Evolutionary conservation across 108 stramenopile species (phyloP), one percentile per base, ranked within the genome.

Genomic region (Heterococcus sp.): DNA sequence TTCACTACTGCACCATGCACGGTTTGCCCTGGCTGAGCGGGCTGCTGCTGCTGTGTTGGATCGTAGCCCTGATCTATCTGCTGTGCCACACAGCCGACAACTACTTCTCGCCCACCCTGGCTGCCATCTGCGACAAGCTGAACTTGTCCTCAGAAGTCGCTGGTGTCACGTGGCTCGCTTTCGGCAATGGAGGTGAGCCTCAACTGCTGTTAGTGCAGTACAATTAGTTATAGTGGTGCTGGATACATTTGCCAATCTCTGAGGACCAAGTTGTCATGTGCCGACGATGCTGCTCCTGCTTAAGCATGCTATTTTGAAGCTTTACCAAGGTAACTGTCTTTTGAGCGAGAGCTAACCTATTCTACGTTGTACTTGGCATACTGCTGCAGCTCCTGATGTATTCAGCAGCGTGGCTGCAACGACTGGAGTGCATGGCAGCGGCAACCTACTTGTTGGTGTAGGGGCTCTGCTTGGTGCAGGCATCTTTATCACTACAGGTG

Each of bases 101-200:
- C 71, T 98, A 92, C 86, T 98, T 98, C 75, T 88, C 87, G 3
- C 96, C 96, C 2, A 86, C 90, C 30, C 83, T 98, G 63, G 95
- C 94, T 85, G 92, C 91, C 92, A 94, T 98, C 70, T 90, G 88
- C 34, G 84, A 85, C 65, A 70, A 93, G 74, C 65, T 95, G 73
- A 91, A 94, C 3, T 76, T 98, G 33, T 92, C 96, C 2, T 95
- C 95, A 0, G 92, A 95, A 4, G 94, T 98, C 78, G 95, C 96
- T 1, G 97, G 97, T 0, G 97, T 98, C 32, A 93, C 95, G 0
- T 82, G 97, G 8, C 85, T 98, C 72, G 96, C 97, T 2, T 81
- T 98, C 66, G 97, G 97, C 29, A 98, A 98, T 89, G 97, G 97
- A 14, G n/a, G n/a, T n/a, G n/a, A n/a, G n/a, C n/a, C n/a, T n/a